phyloP scores from a whole-genome alignment of 2,329 filamentous ascomycete species.

The Colletotrichum lentis region DNA sequence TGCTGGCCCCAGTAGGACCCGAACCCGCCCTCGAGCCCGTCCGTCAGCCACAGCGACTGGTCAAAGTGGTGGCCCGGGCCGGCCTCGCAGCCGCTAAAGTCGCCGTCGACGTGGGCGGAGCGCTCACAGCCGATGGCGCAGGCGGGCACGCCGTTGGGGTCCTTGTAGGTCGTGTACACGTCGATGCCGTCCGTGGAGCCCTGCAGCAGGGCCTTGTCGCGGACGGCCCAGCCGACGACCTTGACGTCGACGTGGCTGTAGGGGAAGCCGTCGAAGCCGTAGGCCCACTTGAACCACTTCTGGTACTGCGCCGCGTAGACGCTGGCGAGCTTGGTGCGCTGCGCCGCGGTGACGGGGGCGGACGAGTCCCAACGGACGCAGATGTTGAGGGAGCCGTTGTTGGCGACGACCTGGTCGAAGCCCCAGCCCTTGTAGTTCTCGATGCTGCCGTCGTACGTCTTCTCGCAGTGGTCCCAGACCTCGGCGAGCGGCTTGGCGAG shows the following conservation, averaged over 20 bases:
- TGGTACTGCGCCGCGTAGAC: slow-evolving; percentile 48
- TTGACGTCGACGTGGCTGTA: slow-evolving; percentile 49
- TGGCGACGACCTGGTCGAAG: slow-evolving; percentile 47
- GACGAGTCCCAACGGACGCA: slow-evolving; percentile 57
- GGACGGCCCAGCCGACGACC: slow-evolving; percentile 56
- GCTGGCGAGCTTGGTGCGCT: slow-evolving; percentile 49
- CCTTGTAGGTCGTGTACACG: slow-evolving; percentile 51
- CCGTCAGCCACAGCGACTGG: slow-evolving; percentile 56
- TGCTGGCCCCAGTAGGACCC: slow-evolving; percentile 58
- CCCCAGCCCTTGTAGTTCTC: slow-evolving; percentile 46
- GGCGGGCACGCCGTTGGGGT: slow-evolving; percentile 51
- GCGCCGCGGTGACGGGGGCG: slow-evolving; percentile 47
- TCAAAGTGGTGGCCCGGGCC: slow-evolving; percentile 53
- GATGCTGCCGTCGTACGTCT: slow-evolving; percentile 42
- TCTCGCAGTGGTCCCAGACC: slow-evolving; percentile 45
- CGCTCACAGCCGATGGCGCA: slow-evolving; percentile 52
- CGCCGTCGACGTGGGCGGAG: slow-evolving; percentile 53
- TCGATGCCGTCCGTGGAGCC: slow-evolving; percentile 49
- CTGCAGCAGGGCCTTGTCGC: slow-evolving; percentile 47
- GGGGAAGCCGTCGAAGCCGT: slow-evolving; percentile 56
- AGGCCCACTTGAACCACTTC: slow-evolving; percentile 54
- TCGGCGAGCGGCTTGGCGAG: slow-evolving; percentile 42
- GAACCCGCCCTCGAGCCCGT: slow-evolving; percentile 53
- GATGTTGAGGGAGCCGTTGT: slow-evolving; percentile 46
- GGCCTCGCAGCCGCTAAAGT: slow-evolving; percentile 51